Base-by-base conservation (phyloP, 2,329 filamentous ascomycete species). In the Escovopsis weberi region DNA sequence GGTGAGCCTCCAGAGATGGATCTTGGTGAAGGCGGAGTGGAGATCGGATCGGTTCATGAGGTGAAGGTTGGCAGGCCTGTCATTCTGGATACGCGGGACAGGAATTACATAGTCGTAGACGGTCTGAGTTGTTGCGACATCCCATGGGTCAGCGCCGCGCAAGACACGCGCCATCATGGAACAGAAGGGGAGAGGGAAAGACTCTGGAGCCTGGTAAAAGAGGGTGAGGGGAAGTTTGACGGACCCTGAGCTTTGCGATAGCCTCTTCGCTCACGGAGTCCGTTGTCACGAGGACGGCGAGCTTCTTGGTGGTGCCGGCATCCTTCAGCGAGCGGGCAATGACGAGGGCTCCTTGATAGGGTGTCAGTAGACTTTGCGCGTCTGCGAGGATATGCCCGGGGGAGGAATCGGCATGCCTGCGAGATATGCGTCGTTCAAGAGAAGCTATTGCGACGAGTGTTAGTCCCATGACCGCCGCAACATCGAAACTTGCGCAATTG, bases 311-410 rank as follows among this genome's bases (percentile, higher is more conserved):
- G 33, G 88, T 85, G 44, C 85, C 85, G 54, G 79, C 82, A 80
- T 98, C 91, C 63, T 85, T 83, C 44, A 98, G 69, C 32, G 91
- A 96, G 67, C 96, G 88, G 47, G 87, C 88, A 49, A 98, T 78
- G 38, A 98, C 88, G 53, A 91, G 78, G 46, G 88, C 89, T 61
- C 91, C 89, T 94, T 26, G 26, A 37, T 40, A 33, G 41, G 33
- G 36, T 51, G 36, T 48, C 41, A 47, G 36, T 15, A 18, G 34
- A 8, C 9, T 36, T 36, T 38, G 37, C 18, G 8, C 30, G 26
- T 19, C 7, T n/a, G 11, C 30, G 18, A 32, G 34, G 12, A 36
- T n/a, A 10, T 23, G 39, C 32, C 6, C 6, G 10, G 15, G 32
- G 26, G 28, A 12, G 37, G 33, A 28, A 12, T 26, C 19, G 19